phyloP scores from a whole-genome alignment of 495 filamentous ascomycete genomes.

The Articulospora tetracladia region DNA sequence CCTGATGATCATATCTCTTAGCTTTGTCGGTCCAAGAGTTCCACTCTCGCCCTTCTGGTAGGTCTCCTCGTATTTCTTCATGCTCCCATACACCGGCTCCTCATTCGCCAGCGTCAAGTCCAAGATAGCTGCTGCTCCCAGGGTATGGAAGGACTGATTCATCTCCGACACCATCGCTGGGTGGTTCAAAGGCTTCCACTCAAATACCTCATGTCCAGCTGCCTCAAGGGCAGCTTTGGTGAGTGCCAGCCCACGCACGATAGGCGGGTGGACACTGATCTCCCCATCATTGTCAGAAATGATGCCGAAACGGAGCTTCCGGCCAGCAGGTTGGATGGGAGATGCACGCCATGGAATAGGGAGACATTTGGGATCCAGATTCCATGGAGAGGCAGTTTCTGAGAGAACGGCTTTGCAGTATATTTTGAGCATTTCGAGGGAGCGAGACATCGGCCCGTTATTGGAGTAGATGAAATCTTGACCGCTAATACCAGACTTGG shows the following conservation, averaged over 20 bases:
- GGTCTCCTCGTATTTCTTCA: constrained; percentile 21
- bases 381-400: constrained; percentile 33
- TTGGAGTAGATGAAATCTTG: constrained; percentile 34
- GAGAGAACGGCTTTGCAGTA: constrained; percentile 38
- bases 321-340: constrained; percentile 18
- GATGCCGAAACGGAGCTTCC: constrained; percentile 45
- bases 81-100: constrained; percentile 43
- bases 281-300: constrained; percentile 49
- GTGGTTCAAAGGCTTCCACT: constrained; percentile 32
- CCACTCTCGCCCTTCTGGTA: constrained; percentile 20
- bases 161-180: constrained; percentile 42
- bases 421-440: constrained; percentile 35
- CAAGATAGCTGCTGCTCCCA: constrained; percentile 53
- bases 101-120: constrained; percentile 41
- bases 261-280: constrained; percentile 52
- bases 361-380: constrained; percentile 35
- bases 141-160: constrained; percentile 48
- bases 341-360: constrained; percentile 42
- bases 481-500: constrained; percentile 25
- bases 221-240: constrained; percentile 37
- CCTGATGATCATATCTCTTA: constrained; percentile 31
- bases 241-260: constrained; percentile 41
- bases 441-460: constrained; percentile 42
- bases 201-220: constrained; percentile 38
- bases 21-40: constrained; percentile 20